Evolutionary conservation across 305 asterid genomes (phyloP).

Genomic region (Withania somnifera): DNA sequence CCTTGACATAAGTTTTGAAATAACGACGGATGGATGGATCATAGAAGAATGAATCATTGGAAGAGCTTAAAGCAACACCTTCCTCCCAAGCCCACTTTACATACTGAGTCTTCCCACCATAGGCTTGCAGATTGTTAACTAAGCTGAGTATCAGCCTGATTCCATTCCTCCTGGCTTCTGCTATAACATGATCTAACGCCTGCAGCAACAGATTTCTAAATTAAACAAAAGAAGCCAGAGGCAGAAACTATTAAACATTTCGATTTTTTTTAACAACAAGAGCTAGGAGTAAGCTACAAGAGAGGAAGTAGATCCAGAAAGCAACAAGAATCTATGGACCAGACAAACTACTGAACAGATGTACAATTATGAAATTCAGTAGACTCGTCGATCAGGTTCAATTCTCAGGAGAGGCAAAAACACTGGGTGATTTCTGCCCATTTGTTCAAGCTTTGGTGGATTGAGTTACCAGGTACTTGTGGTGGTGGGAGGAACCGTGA

Average conservation of each 20-base stretch:
- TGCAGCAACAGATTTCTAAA: conserved; percentile 14
- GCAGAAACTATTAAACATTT: neutral
- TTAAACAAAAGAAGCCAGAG: neutral
- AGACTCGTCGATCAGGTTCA: neutral
- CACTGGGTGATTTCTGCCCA: no score
- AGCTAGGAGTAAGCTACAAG: neutral
- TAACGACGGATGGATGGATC: conserved; percentile 87
- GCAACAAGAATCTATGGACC: neutral
- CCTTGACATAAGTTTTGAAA: conserved; percentile 87
- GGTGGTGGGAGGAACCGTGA: no score
- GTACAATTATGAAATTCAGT: neutral
- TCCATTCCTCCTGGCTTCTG: conserved; percentile 67
- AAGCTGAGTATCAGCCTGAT: conserved; percentile 67
- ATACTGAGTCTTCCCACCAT: conserved; percentile 92
- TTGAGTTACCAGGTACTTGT: no score
- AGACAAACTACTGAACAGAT: neutral
- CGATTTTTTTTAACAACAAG: neutral
- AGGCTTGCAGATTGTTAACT: conserved; percentile 93
- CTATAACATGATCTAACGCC: conserved; percentile 95
- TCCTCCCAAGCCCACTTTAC: conserved; percentile 99
- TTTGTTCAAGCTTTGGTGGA: no score
- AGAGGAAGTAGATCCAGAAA: neutral
- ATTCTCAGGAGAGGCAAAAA: no score
- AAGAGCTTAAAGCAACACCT: conserved; percentile 84
- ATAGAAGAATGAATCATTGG: conserved; percentile 94